Evolutionary conservation across 2,329 filamentous ascomycete species (phyloP).

Genomic region (Curvularia spicifera): DNA sequence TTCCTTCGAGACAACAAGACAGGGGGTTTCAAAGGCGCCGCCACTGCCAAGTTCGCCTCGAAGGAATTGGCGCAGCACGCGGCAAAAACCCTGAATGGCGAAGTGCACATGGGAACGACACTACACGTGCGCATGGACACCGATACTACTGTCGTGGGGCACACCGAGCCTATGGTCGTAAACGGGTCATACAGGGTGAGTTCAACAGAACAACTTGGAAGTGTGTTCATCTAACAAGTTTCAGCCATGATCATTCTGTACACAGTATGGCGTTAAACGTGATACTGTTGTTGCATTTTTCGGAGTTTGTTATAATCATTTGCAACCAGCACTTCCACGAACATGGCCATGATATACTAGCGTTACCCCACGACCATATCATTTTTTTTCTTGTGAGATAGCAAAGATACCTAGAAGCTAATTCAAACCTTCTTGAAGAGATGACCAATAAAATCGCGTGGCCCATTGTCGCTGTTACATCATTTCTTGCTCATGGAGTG

Average conservation of each 20-base stretch:
- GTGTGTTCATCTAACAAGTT: conserved; percentile 18
- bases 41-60: conserved; percentile 42
- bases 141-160: conserved; percentile 44
- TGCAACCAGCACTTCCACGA: not conserved
- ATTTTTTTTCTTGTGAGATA: not conserved
- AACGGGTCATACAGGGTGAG: conserved; percentile 38
- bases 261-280: not conserved
- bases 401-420: not conserved
- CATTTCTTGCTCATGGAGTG: not conserved
- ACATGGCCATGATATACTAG: not conserved
- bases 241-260: conserved; percentile 17
- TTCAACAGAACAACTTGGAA: not conserved
- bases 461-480: not conserved
- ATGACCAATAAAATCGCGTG: not conserved
- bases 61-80: conserved; percentile 42
- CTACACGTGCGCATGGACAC: conserved; percentile 45
- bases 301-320: not conserved
- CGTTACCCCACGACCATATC: not conserved
- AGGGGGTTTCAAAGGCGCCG: conserved; percentile 41
- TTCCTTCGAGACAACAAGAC: conserved; percentile 35
- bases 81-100: conserved; percentile 34
- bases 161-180: conserved; percentile 38
- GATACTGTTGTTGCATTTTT: not conserved
- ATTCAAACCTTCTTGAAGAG: not conserved
- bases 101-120: conserved; percentile 39